Evolutionary conservation across 1,284 basidiomycete species (phyloP).

Genomic region (Ceratobasidium theobromae): DNA sequence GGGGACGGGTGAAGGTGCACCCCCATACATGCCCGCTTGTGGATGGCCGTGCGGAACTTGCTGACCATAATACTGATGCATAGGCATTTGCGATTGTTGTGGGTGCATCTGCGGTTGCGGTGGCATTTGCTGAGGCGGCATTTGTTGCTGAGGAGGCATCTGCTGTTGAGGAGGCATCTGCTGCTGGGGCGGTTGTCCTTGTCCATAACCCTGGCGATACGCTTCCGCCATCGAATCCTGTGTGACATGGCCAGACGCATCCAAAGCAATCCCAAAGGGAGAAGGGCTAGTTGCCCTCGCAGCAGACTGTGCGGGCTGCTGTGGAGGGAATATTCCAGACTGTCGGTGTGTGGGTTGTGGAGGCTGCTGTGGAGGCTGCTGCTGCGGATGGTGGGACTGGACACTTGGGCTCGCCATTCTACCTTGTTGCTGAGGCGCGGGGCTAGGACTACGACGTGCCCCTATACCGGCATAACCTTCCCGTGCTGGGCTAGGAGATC

Average conservation of each 20-base stretch:
- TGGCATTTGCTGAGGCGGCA: slow-evolving; percentile 41
- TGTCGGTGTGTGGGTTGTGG: slow-evolving; percentile 20
- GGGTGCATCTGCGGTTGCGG: slow-evolving; percentile 39
- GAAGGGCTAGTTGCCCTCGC: slow-evolving; percentile 45
- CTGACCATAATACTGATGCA: slow-evolving; percentile 26
- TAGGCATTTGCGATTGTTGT: slow-evolving; percentile 38
- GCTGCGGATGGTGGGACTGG: slow-evolving; percentile 31
- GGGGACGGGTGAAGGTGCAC: slow-evolving; percentile 32
- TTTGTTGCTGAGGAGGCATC: slow-evolving; percentile 37
- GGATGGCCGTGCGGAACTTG: slow-evolving; percentile 39
- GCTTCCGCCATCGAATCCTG: slow-evolving; percentile 76
- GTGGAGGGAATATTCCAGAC: slow-evolving; percentile 2
- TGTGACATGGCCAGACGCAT: slow-evolving; percentile 73
- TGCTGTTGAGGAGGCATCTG: slow-evolving; percentile 40
- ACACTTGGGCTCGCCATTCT: slow-evolving; percentile 36
- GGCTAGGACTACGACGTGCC: slow-evolving; percentile 63
- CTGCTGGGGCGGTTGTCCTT: slow-evolving; percentile 37
- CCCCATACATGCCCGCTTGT: slow-evolving; percentile 30
- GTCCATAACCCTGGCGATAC: slow-evolving; percentile 40
- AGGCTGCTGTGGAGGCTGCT: slow-evolving; percentile 37
- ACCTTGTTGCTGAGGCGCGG: slow-evolving; percentile 43
- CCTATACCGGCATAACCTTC: slow-evolving; percentile 79
- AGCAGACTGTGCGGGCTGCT: slow-evolving; percentile 36
- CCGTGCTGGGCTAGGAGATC: slow-evolving; percentile 48
- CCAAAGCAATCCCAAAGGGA: slow-evolving; percentile 72